Conservation (phyloP, 768 basidiomycete species). For the Termitomyces sp. region DNA sequence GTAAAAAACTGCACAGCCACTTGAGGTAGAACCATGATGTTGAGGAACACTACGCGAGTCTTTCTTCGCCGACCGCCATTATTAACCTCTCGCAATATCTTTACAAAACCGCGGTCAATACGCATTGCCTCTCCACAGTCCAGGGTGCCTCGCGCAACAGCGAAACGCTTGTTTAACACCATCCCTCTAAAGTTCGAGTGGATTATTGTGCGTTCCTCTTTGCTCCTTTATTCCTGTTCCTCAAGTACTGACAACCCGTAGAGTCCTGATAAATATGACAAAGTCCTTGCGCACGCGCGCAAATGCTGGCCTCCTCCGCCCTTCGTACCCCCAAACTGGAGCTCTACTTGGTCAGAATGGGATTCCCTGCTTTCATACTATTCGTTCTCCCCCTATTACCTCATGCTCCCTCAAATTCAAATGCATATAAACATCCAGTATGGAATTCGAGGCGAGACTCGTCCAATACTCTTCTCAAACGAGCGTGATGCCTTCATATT, state of each 20-base stretch:
- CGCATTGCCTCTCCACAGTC: neutral
- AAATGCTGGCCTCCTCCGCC: slow-evolving; percentile 21
- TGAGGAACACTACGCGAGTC: slow-evolving; percentile 2
- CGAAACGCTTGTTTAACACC: neutral
- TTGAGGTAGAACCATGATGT: neutral
- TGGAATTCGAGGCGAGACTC: slow-evolving; percentile 25
- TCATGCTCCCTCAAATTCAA: slow-evolving; percentile 31
- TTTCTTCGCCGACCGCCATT: neutral
- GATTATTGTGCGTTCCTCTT: slow-evolving; percentile 2
- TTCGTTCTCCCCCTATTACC: slow-evolving; percentile 29
- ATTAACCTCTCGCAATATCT: neutral
- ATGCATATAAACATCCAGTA: slow-evolving; percentile 28
- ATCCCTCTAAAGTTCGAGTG: neutral
- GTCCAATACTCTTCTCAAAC: slow-evolving; percentile 26
- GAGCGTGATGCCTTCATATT: slow-evolving; percentile 18
- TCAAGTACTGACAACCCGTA: neutral
- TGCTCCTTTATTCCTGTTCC: neutral
- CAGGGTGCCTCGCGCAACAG: neutral
- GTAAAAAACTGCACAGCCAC: slow-evolving; percentile 7
- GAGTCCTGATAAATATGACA: neutral
- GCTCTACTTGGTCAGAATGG: slow-evolving; percentile 24
- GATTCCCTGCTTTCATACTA: slow-evolving; percentile 26
- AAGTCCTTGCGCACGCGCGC: slow-evolving; percentile 16
- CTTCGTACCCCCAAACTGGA: slow-evolving; percentile 24
- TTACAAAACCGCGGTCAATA: neutral